These are phyloP conservation scores for Coemansia sp. DNA, from an alignment of 192 early-diverging fungal species.

Conservation along the genomic window DNA sequence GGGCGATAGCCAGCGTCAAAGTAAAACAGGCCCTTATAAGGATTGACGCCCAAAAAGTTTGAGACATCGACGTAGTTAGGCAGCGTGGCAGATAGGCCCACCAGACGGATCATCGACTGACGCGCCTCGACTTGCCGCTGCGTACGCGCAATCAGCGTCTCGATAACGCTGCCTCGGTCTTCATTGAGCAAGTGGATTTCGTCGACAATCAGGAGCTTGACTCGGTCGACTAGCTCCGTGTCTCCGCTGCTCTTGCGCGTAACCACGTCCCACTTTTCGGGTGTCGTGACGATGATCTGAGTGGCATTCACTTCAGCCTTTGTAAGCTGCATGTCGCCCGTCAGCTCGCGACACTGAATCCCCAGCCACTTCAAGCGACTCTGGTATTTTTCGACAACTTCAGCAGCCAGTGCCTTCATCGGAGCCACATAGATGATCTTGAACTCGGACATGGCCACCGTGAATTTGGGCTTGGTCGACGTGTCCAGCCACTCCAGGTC, in stretches of 20 bases:
- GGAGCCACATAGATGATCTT: conserved; percentile 99
- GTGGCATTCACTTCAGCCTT: conserved; percentile 90
- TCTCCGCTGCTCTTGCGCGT: conserved; percentile 96
- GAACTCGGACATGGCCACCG: conserved; percentile 83
- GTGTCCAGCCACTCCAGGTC: conserved; percentile 23
- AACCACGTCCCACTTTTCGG: conserved; percentile 99
- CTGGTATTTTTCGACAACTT: conserved; percentile 92
- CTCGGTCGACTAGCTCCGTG: conserved; percentile 90
- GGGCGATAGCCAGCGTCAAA: conserved; percentile 96
- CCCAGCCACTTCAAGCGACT: conserved; percentile 81
- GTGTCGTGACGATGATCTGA: conserved; percentile 98
- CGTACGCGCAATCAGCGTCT: conserved; percentile 94
- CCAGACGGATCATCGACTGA: conserved; percentile 94
- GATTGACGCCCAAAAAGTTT: conserved; percentile 90
- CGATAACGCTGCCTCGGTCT: conserved; percentile 95
- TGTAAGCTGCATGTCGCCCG: conserved; percentile 98
- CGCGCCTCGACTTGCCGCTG: conserved; percentile 87
- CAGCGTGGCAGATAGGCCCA: conserved; percentile 96
- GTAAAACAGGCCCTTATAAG: conserved; percentile 90
- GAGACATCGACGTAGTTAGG: conserved; percentile 98
- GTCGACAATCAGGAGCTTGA: conserved; percentile 94
- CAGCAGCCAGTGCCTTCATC: conserved; percentile 97
- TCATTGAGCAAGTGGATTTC: conserved; percentile 97
- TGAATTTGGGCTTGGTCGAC: conserved; percentile 52
- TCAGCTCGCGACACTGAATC: conserved; percentile 87